phyloP scores from a whole-genome alignment of 495 filamentous ascomycete genomes.

The Elasticomyces elasticus region DNA sequence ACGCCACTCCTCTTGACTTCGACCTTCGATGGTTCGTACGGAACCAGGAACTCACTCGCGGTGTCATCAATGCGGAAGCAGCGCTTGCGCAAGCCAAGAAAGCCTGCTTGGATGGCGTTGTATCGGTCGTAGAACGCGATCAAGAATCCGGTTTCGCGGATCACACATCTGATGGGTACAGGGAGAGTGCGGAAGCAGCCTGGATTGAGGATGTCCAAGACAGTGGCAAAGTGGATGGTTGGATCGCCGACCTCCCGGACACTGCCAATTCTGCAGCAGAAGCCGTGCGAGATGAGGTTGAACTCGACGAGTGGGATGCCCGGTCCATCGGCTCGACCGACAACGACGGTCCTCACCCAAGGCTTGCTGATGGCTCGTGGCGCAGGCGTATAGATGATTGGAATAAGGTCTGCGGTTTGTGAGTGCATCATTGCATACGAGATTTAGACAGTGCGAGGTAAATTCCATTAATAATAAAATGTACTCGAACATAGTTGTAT shows the following conservation, averaged over 20 bases:
- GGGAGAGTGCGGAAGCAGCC: background rate
- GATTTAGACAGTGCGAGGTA: too few species aligned
- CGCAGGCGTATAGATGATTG: conserved; percentile 11
- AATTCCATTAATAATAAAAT: too few species aligned
- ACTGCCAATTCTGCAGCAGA: background rate
- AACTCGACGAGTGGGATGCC: background rate
- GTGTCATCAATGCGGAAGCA: background rate
- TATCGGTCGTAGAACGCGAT: background rate
- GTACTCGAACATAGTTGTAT: too few species aligned
- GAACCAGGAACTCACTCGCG: conserved; percentile 1
- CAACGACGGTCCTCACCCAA: background rate
- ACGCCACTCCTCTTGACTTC: conserved; percentile 4
- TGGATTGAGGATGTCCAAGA: background rate
- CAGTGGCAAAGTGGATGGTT: background rate
- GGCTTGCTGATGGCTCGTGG: conserved; percentile 2
- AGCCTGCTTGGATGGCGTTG: background rate
- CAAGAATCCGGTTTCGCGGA: conserved; percentile 1
- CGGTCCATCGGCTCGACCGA: conserved; percentile 1
- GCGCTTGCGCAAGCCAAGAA: background rate
- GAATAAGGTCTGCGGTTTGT: conserved; percentile 10
- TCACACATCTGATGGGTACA: background rate
- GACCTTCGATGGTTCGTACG: conserved; percentile 3
- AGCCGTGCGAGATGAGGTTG: background rate
- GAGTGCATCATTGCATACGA: too few species aligned
- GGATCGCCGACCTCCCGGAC: background rate